Conservation (phyloP, 495 filamentous ascomycete species). For the Aspergillus biplanus region DNA sequence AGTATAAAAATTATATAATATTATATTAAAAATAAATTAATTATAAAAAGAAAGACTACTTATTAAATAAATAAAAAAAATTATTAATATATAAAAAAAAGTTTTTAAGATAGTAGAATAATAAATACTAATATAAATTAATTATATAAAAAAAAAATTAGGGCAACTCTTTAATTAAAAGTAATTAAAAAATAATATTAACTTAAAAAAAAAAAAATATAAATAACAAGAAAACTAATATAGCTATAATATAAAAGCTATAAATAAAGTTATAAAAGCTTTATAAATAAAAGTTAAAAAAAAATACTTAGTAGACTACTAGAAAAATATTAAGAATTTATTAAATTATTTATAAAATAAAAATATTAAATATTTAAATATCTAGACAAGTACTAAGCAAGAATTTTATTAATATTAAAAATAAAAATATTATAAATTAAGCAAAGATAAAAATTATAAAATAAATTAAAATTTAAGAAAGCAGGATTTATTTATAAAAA, state of each 20-base stretch:
- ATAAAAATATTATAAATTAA: background rate
- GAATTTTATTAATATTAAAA: too few species aligned
- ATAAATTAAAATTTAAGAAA: background rate
- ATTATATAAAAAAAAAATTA: background rate
- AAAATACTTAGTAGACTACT: background rate
- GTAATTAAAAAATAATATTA: background rate
- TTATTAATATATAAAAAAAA: background rate
- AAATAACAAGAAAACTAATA: background rate
- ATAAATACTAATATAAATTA: background rate
- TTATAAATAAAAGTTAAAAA: background rate
- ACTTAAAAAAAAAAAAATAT: background rate
- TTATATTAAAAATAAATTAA: background rate
- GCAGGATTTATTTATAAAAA: background rate
- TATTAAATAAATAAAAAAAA: background rate
- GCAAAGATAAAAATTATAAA: background rate
- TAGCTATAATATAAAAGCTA: background rate
- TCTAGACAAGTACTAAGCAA: background rate
- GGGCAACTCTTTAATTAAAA: background rate
- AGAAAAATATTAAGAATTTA: background rate
- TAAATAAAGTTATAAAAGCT: background rate
- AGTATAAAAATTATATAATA: background rate
- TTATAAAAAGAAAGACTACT: background rate
- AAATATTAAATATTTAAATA: background rate
- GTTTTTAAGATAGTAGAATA: background rate
- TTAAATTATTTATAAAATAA: background rate